Percentiles rank a stretch among this genome's conserved stretches.
These are phyloP conservation scores for Hibiscus trionum DNA, from an alignment of 345 rosid genomes.

Conservation along the genomic window DNA sequence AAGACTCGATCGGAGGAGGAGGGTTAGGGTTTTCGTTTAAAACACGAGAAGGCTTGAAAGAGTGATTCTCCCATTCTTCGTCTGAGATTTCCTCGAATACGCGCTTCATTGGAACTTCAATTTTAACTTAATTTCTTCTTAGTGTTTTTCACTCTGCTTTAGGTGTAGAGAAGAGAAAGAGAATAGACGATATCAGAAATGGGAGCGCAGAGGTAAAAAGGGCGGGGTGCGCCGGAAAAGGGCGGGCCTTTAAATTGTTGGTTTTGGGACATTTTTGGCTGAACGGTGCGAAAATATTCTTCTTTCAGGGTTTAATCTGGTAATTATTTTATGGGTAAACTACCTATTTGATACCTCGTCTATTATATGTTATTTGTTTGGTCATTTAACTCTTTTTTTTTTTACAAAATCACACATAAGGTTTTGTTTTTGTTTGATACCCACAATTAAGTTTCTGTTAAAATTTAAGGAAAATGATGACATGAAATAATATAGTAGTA, in stretches of 20 bases:
- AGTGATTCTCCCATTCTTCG: conserved; percentile 74
- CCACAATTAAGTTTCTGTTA: too few species aligned
- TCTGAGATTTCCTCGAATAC: conserved; percentile 79
- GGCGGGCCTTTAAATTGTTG: neutral
- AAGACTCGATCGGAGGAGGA: conserved; percentile 74
- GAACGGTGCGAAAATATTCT: too few species aligned
- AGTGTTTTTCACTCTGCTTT: neutral
- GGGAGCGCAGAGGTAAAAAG: neutral
- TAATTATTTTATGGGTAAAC: too few species aligned
- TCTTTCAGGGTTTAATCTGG: too few species aligned
- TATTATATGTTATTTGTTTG: too few species aligned
- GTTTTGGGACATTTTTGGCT: neutral
- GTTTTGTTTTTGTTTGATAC: too few species aligned
- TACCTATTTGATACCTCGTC: too few species aligned
- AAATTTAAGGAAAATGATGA: too few species aligned
- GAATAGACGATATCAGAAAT: neutral
- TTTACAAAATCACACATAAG: too few species aligned
- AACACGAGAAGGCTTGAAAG: conserved; percentile 75
- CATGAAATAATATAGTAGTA: too few species aligned
- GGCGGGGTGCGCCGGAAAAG: neutral
- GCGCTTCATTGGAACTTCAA: conserved; percentile 45
- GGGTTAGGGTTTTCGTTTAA: conserved; percentile 33
- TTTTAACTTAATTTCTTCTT: neutral
- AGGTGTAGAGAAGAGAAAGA: neutral
- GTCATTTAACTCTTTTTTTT: too few species aligned